phyloP scores from a whole-genome alignment of 1,139 yeast species.

The Kurtzmaniella natalensis region DNA sequence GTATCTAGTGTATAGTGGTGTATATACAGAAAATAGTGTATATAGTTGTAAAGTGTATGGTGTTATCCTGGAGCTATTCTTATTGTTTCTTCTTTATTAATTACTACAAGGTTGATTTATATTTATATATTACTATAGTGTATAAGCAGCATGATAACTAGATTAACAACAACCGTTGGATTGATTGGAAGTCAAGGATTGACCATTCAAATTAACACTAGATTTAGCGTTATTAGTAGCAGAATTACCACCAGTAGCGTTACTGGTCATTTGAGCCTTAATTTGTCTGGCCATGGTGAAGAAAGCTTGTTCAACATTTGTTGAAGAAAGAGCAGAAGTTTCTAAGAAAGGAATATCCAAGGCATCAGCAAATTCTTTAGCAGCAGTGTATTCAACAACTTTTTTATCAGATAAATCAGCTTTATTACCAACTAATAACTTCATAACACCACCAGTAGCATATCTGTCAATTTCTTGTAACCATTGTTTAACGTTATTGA shows the following conservation, averaged over 20 bases:
- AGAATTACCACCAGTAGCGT: constrained; percentile 37
- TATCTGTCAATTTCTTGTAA: constrained; percentile 97
- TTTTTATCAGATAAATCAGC: constrained; percentile 92
- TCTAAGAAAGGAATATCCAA: constrained; percentile 94
- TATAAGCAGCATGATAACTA: neutral
- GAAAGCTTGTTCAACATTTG: constrained; percentile 97
- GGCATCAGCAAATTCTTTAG: constrained; percentile 96
- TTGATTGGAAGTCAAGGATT: constrained; percentile 67
- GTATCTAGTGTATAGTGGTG: no score
- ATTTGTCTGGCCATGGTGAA: constrained; percentile 98
- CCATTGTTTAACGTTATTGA: constrained; percentile 98
- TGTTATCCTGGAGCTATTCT: no score
- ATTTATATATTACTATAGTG: neutral
- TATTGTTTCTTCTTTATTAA: no score
- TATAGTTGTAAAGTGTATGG: no score
- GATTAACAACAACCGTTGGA: constrained; percentile 73
- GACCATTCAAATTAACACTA: constrained; percentile 84
- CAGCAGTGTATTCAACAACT: constrained; percentile 93
- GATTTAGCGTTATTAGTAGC: constrained; percentile 51
- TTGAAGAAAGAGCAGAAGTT: constrained; percentile 92
- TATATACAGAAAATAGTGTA: no score
- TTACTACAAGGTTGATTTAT: neutral
- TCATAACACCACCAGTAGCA: constrained; percentile 97
- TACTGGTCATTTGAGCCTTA: constrained; percentile 90
- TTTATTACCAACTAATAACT: constrained; percentile 93